Evolutionary conservation across 257 asterid species (phyloP), one percentile per base, ranked within the genome.

Genomic region (Anisodus tanguticus): DNA sequence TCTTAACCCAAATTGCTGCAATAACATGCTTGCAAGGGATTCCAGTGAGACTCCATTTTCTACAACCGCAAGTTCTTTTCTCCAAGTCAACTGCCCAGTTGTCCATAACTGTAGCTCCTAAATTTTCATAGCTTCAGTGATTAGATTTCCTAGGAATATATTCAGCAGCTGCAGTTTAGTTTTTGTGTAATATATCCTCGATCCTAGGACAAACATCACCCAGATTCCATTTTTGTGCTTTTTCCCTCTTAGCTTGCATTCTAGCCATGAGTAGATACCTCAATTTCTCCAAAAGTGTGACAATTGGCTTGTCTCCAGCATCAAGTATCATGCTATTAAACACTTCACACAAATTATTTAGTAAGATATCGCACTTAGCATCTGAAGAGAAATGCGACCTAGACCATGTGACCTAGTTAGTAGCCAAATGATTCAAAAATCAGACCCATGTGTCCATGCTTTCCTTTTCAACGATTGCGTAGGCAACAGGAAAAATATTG

Each of bases 21-120:
- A 3, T 35, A 9, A 78, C 54, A 79, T 85, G 84, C n/a, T n/a
- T 72, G 58, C 82, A 59, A 19, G 80, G 57, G 31, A 83, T 49
- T 22, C 79, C 74, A 8, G 26, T 58, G 6, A 83, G 63, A 4
- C 78, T 39, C 15, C 5, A 16, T 69, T 26, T 26, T 9, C 78
- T 69, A 15, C 15, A 15, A 41, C 78, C 39, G 4, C 78, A 69
- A 15, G 31, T 39, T 41, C 3, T 39, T 2, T 41, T 41, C 78
- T 41, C 54, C 35, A 69, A 16, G 8, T 69, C 53, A 41, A 9
- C 59, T 41, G 8, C 9, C 53, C 59, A 60, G 4, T 31, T 57
- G 3, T 74, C 67, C 5, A 3, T 31, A 43, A 19, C 9, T 4
- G 9, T 2, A 15, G 16, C 41, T 9, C 85, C 70, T 17, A 35